Percentiles rank a stretch among this genome's conserved stretches.
phyloP scores from a whole-genome alignment of 2,329 filamentous ascomycete genomes.

The Colletotrichum sp. region DNA sequence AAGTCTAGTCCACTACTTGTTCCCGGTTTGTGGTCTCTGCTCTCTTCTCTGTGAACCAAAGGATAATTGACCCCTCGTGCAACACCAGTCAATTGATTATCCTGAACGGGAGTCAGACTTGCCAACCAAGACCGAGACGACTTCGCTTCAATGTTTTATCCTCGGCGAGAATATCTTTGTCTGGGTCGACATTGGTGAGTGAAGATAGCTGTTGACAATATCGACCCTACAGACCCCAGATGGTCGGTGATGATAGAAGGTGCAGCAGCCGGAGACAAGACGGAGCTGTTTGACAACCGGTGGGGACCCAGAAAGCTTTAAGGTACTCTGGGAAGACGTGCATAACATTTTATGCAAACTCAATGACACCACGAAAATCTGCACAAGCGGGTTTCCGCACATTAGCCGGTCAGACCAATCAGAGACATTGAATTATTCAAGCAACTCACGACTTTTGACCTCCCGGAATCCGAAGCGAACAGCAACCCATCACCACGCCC shows the following conservation, averaged over 20 bases:
- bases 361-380: neutral
- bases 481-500: neutral
- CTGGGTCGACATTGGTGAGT: neutral
- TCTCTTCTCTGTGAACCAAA: neutral
- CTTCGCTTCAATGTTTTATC: neutral
- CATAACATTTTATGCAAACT: conserved; percentile 1
- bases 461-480: conserved; percentile 18
- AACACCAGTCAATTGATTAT: neutral
- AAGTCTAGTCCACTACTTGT: neutral
- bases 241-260: neutral
- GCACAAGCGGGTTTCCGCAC: neutral
- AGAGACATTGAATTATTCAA: conserved; percentile 20
- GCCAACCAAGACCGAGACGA: neutral
- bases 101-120: neutral
- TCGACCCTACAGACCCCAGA: neutral
- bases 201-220: neutral
- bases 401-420: conserved; percentile 14
- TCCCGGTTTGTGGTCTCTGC: neutral
- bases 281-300: neutral
- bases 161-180: neutral
- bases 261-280: neutral
- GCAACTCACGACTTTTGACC: conserved; percentile 26
- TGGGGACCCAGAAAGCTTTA: neutral
- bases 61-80: neutral
- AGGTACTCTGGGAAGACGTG: neutral